Conservation (phyloP, 1,139 yeast species). For the Pichia sp. region DNA sequence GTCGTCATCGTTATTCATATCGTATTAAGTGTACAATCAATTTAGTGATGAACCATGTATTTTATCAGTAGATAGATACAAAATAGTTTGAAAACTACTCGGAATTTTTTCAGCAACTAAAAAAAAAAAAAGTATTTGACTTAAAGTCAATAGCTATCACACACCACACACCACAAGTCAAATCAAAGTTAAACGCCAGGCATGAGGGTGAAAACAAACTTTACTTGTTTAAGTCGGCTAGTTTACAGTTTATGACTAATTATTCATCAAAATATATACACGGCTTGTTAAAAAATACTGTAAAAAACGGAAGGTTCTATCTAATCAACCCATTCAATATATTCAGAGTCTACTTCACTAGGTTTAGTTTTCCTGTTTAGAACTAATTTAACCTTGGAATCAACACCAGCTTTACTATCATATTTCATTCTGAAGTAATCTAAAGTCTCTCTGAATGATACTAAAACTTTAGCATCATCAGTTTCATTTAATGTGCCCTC, state of each 20-base stretch:
- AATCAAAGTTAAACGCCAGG: no score
- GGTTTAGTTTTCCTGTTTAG: constrained; percentile 58
- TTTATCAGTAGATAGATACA: no score
- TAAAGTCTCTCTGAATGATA: constrained; percentile 58
- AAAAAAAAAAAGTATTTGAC: no score
- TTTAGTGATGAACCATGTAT: no score
- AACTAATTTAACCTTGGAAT: constrained; percentile 46
- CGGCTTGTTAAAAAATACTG: neutral
- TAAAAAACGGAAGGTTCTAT: neutral
- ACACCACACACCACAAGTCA: no score
- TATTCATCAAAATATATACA: neutral
- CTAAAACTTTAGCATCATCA: constrained; percentile 45
- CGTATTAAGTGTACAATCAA: no score
- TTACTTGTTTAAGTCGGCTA: no score
- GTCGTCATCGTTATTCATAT: neutral
- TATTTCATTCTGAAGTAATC: constrained; percentile 50
- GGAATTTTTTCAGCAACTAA: no score
- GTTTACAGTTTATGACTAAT: no score
- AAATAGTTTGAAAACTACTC: no score
- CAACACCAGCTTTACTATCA: constrained; percentile 57
- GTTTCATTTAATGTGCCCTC: constrained; percentile 46
- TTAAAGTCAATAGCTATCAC: no score
- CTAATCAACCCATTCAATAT: constrained; percentile 50
- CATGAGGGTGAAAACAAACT: no score
- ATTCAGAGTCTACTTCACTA: constrained; percentile 48